Percentiles rank a stretch among this genome's conserved stretches.
Conservation (phyloP, 176 grass and related monocot genomes). For the Dendrocalamus sinicus region DNA sequence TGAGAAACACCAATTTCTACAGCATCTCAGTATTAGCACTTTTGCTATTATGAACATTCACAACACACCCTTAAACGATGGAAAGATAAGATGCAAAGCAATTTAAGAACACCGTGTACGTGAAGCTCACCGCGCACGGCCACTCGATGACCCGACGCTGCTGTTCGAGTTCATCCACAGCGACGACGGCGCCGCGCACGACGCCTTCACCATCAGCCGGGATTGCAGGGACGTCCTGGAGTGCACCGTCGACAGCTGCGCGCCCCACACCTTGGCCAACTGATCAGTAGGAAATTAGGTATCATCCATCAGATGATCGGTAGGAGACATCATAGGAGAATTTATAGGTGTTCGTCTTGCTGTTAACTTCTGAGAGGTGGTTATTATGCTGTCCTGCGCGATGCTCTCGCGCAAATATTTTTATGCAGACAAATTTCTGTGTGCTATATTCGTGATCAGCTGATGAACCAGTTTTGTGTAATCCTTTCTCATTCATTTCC, state of each 20-base stretch:
- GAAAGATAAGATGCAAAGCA: no score
- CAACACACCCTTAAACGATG: no score
- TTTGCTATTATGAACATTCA: no score
- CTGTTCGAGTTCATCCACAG: slow-evolving; percentile 81
- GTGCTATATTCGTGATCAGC: background rate
- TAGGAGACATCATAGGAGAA: background rate
- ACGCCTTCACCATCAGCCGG: slow-evolving; percentile 67
- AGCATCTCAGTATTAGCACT: no score
- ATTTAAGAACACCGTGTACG: slow-evolving; percentile 32
- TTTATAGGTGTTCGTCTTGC: background rate
- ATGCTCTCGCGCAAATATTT: no score
- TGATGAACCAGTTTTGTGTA: background rate
- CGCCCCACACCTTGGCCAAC: slow-evolving; percentile 51
- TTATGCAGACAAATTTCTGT: no score
- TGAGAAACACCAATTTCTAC: no score
- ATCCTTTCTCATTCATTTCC: background rate
- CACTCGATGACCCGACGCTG: slow-evolving; percentile 41
- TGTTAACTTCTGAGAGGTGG: no score
- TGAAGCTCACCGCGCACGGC: slow-evolving; percentile 76
- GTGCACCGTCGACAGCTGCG: slow-evolving; percentile 65
- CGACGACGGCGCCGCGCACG: slow-evolving; percentile 61
- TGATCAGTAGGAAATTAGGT: background rate
- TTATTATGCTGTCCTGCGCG: no score
- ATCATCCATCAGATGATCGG: background rate
- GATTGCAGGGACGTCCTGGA: slow-evolving; percentile 69